Evolutionary conservation across 495 filamentous ascomycete genomes (phyloP), one percentile per base, ranked within the genome.

Genomic region (Podospora appendiculata): DNA sequence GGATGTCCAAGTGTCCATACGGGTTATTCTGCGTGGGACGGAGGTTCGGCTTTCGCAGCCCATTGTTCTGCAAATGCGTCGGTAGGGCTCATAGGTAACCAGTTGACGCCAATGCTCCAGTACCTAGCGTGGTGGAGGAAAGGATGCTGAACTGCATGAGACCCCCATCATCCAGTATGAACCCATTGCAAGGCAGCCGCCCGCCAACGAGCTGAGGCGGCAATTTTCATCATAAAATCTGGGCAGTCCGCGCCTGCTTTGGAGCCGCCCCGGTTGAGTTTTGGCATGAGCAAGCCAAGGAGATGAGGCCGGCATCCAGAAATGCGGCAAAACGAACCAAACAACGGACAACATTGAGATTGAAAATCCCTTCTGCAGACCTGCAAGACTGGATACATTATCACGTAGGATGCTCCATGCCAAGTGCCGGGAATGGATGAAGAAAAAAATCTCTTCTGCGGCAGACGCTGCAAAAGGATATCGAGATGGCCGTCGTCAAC

Each of bases 401-500:
- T 49, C 40, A 36, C 40, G 44, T 40, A 18, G 50, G 50, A 39
- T 41, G 36, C 14, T 38, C 25, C 25, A 25, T 25, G 25, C 25
- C 25, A 25, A 25, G 25, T 25, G 25, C 25, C 25, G 25, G 25
- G 25, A 25, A 32, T 53, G 45, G n/a, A 51, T 56, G 41, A 32
- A 12, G 45, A 46, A 39, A 17, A 42, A 62, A 57, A 58, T 49
- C 34, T 57, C 53, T 62, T 41, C 43, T 36, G 34, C 38, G 47
- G 47, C 58, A 60, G 45, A 52, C 39, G 57, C 55, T 60, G 60
- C 50, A 60, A 52, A 52, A 52, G 45, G 55, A 63, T 56, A 63
- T 53, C 60, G 54, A 8, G 16, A 52, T 51, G 53, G 47, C 13
- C 39, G 40, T 17, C 18, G 48, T 45, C 41, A 51, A 62, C 50